Base-by-base conservation (phyloP, 768 basidiomycete genomes). In the Tremella mesenterica region DNA sequence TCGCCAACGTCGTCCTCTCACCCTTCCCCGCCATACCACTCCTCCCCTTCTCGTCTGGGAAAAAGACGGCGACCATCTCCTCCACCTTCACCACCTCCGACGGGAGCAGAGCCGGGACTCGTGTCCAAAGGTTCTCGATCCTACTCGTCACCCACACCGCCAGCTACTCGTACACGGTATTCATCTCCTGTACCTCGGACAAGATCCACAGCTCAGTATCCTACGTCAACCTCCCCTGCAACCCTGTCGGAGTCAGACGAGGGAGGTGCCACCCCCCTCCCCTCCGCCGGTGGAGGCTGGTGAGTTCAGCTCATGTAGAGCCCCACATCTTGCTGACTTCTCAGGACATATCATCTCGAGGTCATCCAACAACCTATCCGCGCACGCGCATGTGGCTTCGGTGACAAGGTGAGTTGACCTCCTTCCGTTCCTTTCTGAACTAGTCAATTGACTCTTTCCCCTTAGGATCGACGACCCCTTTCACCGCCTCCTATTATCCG, bases 361-460 rank as follows among this genome's bases (percentile, higher is more conserved):
- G 81, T 92, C 63, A 80, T 87, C 2, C 92, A 95, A 70, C 82
- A 92, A 63, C 91, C 92, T 34, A 73, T 87, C 44, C 82, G 91
- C 38, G 92, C 91, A 45, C 81, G 91, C 59, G 92, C 92, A 84
- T 93, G 91, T 71, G 92, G 92, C 10, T 92, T 93, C 73, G 91
- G 91, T 41, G 89, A 95, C 78, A 93, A 92, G 79, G 90, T 89
- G 61, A 55, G 78, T 67, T 12, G 12, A 18, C 8, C 38, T 41
- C 7, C n/a, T 31, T 23, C 25, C 18, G 7, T n/a, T 7, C 30
- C 18, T 1, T 16, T 48, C 26, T 16, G 16, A 20, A 28, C 25
- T 4, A 18, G 18, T 39, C 18, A 30, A 28, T 43, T 23, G 34
- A 18, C 18, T 23, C 41, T 38, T n/a, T 9, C 30, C 20, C 13